Percentiles rank a stretch among this genome's conserved stretches.
Evolutionary conservation across 805 yeast genomes (phyloP).

Genomic region (Nakazawaea holstii): DNA sequence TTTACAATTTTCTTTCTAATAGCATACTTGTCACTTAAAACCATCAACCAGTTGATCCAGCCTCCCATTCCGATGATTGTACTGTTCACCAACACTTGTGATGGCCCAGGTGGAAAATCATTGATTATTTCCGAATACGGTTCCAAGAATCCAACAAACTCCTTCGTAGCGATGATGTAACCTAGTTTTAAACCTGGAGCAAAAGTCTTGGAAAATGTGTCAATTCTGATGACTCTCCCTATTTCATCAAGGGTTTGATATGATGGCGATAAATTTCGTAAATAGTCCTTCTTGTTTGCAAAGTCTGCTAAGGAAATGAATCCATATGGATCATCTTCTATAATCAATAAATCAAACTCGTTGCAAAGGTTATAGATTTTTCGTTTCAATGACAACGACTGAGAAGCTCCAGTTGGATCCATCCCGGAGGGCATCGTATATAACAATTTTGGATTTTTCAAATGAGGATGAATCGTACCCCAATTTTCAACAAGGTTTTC

Average conservation of each 20-base stretch:
- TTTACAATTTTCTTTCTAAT: neutral
- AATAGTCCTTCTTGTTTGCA: conserved; percentile 27
- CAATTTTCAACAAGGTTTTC: conserved; percentile 38
- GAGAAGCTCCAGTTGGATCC: conserved; percentile 50
- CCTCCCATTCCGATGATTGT: conserved; percentile 28
- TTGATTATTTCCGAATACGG: conserved; percentile 35
- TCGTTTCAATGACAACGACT: conserved; percentile 32
- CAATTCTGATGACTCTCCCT: conserved; percentile 49
- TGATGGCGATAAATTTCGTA: conserved; percentile 34
- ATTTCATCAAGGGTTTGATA: conserved; percentile 43
- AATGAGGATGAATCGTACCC: conserved; percentile 34
- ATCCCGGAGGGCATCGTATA: conserved; percentile 56
- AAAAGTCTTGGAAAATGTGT: conserved; percentile 49
- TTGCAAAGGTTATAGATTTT: conserved; percentile 40
- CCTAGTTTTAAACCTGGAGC: conserved; percentile 54
- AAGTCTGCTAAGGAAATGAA: conserved; percentile 33
- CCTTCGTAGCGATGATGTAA: conserved; percentile 41
- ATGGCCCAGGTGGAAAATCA: conserved; percentile 43
- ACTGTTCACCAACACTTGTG: conserved; percentile 40
- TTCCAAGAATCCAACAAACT: conserved; percentile 31
- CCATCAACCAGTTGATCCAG: conserved; percentile 1
- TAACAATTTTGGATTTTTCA: conserved; percentile 39
- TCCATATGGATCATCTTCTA: conserved; percentile 59
- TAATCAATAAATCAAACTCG: conserved; percentile 42
- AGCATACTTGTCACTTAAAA: neutral